Evolutionary conservation across 768 basidiomycete genomes (phyloP), one percentile per base, ranked within the genome.

Genomic region (Fistulinella prunicolor): DNA sequence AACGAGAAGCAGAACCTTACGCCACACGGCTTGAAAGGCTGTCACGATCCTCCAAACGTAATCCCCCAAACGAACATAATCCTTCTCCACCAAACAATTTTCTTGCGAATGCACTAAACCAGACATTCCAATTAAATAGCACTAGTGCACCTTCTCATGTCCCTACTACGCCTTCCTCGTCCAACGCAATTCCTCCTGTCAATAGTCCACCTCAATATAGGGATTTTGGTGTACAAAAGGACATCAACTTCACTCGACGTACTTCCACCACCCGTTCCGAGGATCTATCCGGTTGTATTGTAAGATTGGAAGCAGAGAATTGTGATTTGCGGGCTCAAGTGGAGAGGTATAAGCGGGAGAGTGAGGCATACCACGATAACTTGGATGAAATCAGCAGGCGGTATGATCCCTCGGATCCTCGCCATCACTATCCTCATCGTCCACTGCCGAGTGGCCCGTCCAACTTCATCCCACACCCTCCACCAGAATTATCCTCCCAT

Each of bases 1-100:
- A 29, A 32, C 53, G 43, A 50, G 63, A 60, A 65, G 62, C 53
- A 57, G 55, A 60, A 50, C 58, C 62, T 63, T 44, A 63, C 38
- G 51, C 47, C 49, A 51, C 20, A 32, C 51, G 36, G 54, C 60
- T 58, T 53, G 49, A 60, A 66, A 65, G 63, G 51, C 50, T 19
- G 32, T 17, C 47, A 32, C 39, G 22, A 35, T 36, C 46, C n/a
- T 30, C 32, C 38, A 46, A 55, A 44, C 46, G 36, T 4, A 16
- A 29, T 20, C 23, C 47, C n/a, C 23, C 39, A 13, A 5, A 37
- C 21, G n/a, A 17, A 21, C 43, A n/a, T 38, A 30, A 49, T 40
- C 37, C 14, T 22, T 30, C 34, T 3, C 13, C 46, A 10, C 28
- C 46, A 32, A 46, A 36, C 23, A 56, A 51, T 40, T 16, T 43